phyloP scores from a whole-genome alignment of 805 yeast genomes.

The Nakazawaea ambrosiae region DNA sequence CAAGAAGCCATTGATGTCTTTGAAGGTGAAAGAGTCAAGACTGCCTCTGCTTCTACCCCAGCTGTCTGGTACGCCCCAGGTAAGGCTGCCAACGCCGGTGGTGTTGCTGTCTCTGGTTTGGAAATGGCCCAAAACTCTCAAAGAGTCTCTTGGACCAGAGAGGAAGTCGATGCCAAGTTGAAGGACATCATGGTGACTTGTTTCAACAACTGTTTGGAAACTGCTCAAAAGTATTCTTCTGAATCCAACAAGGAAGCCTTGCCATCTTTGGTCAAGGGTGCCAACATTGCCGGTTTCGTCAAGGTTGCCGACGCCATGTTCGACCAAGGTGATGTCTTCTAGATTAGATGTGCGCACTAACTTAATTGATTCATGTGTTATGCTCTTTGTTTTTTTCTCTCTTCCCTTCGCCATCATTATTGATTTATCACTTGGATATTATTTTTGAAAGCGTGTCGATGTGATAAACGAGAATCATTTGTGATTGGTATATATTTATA shows the following conservation, averaged over 20 bases:
- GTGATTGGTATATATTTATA: too few species aligned
- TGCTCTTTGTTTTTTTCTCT: constrained; percentile 1
- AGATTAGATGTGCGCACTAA: constrained; percentile 17
- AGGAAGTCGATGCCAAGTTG: constrained; percentile 87
- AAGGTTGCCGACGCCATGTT: constrained; percentile 99
- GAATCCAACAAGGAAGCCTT: constrained; percentile 58
- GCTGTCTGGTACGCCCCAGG: constrained; percentile 98
- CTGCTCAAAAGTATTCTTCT: constrained; percentile 74
- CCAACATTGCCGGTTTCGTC: constrained; percentile 97
- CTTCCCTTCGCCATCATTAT: background rate
- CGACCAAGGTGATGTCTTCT: constrained; percentile 82
- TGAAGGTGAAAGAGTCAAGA: constrained; percentile 67
- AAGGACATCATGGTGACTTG: constrained; percentile 90
- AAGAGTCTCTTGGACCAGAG: constrained; percentile 84
- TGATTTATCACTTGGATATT: background rate
- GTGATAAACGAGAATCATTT: too few species aligned
- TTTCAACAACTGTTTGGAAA: constrained; percentile 87
- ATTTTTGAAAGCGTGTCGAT: too few species aligned
- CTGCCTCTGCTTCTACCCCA: constrained; percentile 30
- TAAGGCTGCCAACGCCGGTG: constrained; percentile 99
- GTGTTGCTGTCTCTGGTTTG: constrained; percentile 97
- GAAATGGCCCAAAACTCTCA: constrained; percentile 99
- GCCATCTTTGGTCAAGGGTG: constrained; percentile 97
- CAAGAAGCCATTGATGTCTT: constrained; percentile 94
- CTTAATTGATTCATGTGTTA: too few species aligned